Percentiles rank a stretch among this genome's conserved stretches.
Conservation (phyloP, 1,284 basidiomycete species). For the Pisolithus thermaeus region DNA sequence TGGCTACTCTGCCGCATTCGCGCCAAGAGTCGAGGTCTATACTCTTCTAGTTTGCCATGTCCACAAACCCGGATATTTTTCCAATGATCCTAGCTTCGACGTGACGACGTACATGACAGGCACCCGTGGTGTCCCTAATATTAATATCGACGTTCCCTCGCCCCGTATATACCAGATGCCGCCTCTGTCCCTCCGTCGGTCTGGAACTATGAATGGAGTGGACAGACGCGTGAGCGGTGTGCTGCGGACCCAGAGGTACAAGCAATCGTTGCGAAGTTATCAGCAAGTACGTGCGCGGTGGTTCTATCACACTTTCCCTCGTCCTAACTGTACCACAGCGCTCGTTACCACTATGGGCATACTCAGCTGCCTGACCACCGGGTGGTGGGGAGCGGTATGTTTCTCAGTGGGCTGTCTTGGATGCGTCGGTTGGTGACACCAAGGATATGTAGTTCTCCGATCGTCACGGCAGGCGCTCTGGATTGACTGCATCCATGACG, state of each 20-base stretch:
- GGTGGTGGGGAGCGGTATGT: conserved; percentile 72
- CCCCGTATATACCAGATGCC: neutral
- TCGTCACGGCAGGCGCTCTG: conserved; percentile 63
- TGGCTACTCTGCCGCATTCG: conserved; percentile 49
- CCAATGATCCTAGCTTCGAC: neutral
- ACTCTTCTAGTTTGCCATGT: conserved; percentile 49
- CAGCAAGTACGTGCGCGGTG: conserved; percentile 41
- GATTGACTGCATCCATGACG: conserved; percentile 58
- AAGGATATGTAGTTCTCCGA: conserved; percentile 59
- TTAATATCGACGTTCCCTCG: neutral
- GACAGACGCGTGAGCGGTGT: conserved; percentile 37
- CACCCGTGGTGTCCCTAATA: too few species aligned
- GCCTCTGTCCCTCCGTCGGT: neutral
- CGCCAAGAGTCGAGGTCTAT: conserved; percentile 63
- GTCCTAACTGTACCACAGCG: conserved; percentile 29
- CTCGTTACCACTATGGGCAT: conserved; percentile 69
- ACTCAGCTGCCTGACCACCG: conserved; percentile 69
- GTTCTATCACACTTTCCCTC: neutral
- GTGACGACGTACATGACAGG: too few species aligned
- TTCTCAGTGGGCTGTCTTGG: neutral
- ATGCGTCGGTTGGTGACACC: conserved; percentile 1
- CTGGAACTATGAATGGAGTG: neutral
- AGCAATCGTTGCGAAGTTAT: conserved; percentile 63
- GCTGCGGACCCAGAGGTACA: conserved; percentile 68
- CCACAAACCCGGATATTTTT: conserved; percentile 49